phyloP scores from a whole-genome alignment of 306 rosid species.

The Luffa aegyptiaca region DNA sequence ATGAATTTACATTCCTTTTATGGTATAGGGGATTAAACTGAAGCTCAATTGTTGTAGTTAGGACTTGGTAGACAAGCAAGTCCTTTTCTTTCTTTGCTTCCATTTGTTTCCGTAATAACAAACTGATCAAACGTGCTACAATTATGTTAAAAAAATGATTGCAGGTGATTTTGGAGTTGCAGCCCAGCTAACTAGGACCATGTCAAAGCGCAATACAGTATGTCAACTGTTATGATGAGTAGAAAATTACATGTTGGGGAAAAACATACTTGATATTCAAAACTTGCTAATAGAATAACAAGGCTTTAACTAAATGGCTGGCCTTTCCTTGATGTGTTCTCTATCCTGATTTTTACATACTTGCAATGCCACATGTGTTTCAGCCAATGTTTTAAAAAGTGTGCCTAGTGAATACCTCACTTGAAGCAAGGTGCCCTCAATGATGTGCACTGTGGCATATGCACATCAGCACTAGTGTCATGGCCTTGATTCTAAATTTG shows the following conservation, averaged over 20 bases:
- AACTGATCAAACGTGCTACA: conserved; percentile 10
- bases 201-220: conserved; percentile 99
- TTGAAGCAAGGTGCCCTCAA: not conserved
- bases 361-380: not conserved
- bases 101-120: not conserved
- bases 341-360: not conserved
- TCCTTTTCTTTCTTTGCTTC: not conserved
- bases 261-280: not conserved
- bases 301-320: not conserved
- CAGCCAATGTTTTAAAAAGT: not conserved
- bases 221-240: conserved; percentile 5
- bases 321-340: not conserved
- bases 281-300: not conserved
- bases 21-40: not conserved
- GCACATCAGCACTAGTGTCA: not conserved
- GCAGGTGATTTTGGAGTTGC: conserved; percentile 99
- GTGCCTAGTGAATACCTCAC: not conserved
- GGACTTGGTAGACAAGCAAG: conserved; percentile 8
- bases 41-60: not conserved
- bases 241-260: not conserved
- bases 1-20: not conserved
- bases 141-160: conserved; percentile 23
- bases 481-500: not conserved
- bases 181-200: conserved; percentile 96
- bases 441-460: not conserved